These are phyloP conservation scores for Aspergillus nanangensis DNA, from an alignment of 495 filamentous ascomycete genomes.

Conservation along the genomic window DNA sequence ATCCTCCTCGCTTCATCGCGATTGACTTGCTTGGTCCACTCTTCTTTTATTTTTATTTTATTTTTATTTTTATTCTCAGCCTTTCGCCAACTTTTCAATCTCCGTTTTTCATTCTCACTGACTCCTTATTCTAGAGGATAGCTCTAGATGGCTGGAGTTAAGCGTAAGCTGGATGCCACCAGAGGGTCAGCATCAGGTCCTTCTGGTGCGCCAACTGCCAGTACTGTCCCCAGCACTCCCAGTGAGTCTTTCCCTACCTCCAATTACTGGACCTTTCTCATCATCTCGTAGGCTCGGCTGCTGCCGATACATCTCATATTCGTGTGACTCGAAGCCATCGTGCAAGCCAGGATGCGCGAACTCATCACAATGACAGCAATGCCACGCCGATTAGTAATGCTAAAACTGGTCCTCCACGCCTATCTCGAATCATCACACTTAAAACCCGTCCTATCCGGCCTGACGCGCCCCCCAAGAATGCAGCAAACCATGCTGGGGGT, in stretches of 20 bases:
- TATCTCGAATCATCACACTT: constrained; percentile 21
- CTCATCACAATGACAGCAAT: constrained; percentile 14
- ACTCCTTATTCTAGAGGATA: constrained; percentile 13
- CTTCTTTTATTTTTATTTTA: no score
- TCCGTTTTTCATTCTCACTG: not conserved
- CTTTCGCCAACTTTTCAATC: not conserved
- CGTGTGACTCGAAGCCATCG: constrained; percentile 23
- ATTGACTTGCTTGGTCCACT: no score
- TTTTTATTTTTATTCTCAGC: no score
- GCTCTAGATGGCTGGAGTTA: constrained; percentile 35
- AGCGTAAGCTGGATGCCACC: constrained; percentile 18
- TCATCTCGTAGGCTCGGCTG: constrained; percentile 6
- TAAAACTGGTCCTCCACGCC: constrained; percentile 9
- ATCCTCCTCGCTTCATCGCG: no score
- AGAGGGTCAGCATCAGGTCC: constrained; percentile 10
- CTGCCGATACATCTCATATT: constrained; percentile 13
- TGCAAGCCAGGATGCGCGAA: constrained; percentile 21
- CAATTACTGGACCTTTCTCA: constrained; percentile 1
- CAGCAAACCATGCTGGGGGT: constrained; percentile 2
- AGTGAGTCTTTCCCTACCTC: constrained; percentile 11
- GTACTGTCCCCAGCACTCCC: constrained; percentile 3
- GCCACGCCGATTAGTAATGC: constrained; percentile 5
- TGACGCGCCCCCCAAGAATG: constrained; percentile 5
- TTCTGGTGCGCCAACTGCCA: constrained; percentile 5
- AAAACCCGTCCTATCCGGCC: constrained; percentile 12